These are phyloP conservation scores for Mortierella sp. DNA, from an alignment of 371 early-diverging fungal species.

Conservation along the genomic window DNA sequence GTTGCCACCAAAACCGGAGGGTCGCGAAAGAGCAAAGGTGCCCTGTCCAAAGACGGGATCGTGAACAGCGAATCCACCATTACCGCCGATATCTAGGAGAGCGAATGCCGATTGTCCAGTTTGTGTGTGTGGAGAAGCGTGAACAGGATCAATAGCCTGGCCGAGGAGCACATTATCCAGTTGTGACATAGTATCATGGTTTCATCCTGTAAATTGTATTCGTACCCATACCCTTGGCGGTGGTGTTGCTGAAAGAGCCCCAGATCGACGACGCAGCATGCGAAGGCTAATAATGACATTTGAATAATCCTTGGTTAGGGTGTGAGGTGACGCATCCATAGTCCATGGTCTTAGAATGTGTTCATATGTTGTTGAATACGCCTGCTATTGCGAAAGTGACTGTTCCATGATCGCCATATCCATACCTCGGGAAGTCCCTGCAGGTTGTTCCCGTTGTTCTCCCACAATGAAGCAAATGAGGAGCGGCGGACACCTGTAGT, in stretches of 20 bases:
- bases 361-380: background rate
- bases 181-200: background rate
- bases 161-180: background rate
- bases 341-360: background rate
- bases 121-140: background rate
- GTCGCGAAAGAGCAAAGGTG: constrained; percentile 48
- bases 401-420: background rate
- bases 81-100: constrained; percentile 24
- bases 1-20: constrained; percentile 29
- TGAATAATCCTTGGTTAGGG: background rate
- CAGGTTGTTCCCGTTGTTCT: constrained; percentile 24
- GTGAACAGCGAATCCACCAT: constrained; percentile 35
- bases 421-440: constrained; percentile 56
- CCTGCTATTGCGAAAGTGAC: background rate
- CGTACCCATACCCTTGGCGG: constrained; percentile 46
- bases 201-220: background rate
- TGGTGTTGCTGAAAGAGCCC: constrained; percentile 55
- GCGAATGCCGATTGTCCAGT: background rate
- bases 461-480: constrained; percentile 53
- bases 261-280: constrained; percentile 57
- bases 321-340: background rate
- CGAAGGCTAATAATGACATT: constrained; percentile 34
- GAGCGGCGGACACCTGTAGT: constrained; percentile 42
- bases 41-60: constrained; percentile 52
- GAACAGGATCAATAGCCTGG: background rate